Percentiles rank a stretch among this genome's conserved stretches.
phyloP scores from a whole-genome alignment of 805 yeast genomes.

The Danielozyma ontarioensis region DNA sequence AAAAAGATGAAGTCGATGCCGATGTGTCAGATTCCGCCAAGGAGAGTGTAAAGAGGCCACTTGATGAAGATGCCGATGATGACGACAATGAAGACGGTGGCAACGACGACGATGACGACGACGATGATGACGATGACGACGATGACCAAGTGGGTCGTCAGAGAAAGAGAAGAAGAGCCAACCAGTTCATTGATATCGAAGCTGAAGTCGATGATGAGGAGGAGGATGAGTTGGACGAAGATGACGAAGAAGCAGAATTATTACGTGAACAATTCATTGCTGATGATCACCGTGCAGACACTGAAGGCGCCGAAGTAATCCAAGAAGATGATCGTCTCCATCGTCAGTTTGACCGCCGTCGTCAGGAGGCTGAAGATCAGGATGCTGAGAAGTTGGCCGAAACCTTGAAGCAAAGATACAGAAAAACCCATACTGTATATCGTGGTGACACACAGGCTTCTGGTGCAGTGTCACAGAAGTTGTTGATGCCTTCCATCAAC shows the following conservation, averaged over 20 bases:
- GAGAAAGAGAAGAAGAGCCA: constrained; percentile 48
- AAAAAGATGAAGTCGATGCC: constrained; percentile 6
- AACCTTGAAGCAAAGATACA: constrained; percentile 86
- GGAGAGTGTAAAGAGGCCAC: no score
- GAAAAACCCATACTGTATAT: constrained; percentile 77
- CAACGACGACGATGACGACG: constrained; percentile 44
- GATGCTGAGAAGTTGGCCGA: constrained; percentile 94
- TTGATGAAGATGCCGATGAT: constrained; percentile 12
- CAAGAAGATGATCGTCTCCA: constrained; percentile 71
- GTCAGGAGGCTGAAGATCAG: constrained; percentile 83
- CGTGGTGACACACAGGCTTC: constrained; percentile 71
- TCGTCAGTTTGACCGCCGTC: constrained; percentile 82
- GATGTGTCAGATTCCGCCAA: no score
- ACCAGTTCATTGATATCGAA: constrained; percentile 95
- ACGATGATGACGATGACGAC: constrained; percentile 45
- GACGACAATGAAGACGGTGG: constrained; percentile 35
- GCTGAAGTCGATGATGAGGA: constrained; percentile 99
- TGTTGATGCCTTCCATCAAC: constrained; percentile 89
- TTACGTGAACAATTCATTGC: constrained; percentile 79
- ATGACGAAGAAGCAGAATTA: constrained; percentile 87
- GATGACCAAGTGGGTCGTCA: constrained; percentile 50
- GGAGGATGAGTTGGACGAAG: constrained; percentile 82
- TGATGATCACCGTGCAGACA: constrained; percentile 66
- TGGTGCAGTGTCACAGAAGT: constrained; percentile 78
- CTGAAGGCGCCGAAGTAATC: constrained; percentile 42